Evolutionary conservation across 352 stramenopile genomes (phyloP), one percentile per base, ranked within the genome.

Genomic region (Phytophthora kernoviae): DNA sequence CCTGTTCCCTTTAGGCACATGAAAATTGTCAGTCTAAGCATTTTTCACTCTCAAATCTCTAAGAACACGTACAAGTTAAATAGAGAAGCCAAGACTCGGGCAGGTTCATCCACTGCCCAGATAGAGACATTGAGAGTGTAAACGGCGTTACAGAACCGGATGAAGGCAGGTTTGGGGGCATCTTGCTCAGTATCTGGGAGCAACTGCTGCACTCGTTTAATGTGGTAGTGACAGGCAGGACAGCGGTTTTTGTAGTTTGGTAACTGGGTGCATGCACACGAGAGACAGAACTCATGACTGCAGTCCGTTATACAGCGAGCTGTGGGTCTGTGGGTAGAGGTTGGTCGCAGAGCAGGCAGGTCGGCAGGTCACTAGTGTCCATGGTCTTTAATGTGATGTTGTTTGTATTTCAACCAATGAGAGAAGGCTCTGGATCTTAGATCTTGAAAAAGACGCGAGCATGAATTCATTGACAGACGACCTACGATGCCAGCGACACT

Each of bases 91-190:
- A 94, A 70, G 17, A 79, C 70, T 32, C 71, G 67, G 21, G 81
- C 76, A 2, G 86, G 83, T 39, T 94, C 84, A 15, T 90, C 66
- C 4, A 94, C 80, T 8, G 70, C 70, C 84, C 83, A 94, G 34
- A 93, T 93, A 18, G 80, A 91, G 40, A 93, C 78, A 24, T 92
- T 81, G 10, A 94, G 64, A 22, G 81, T 66, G 71, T 93, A 94
- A 7, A 87, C 73, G 14, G 73, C 80, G 54, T 94, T 94, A 65
- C 84, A 90, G 72, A 90, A 94, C 46, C 83, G 84, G 68, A 94
- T 65, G 44, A 62, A 86, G 34, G 83, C 84, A 0, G 86, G 83
- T 39, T 46, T 55, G 1, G 62, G 58, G 6, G 30, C 36, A 8
- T 58, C 41, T 30, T 30, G 24, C 15, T 33, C 51, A 10, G 15